Evolutionary conservation across 2,329 filamentous ascomycete species (phyloP), one percentile per base, ranked within the genome.

Genomic region (Botrytis medusae): DNA sequence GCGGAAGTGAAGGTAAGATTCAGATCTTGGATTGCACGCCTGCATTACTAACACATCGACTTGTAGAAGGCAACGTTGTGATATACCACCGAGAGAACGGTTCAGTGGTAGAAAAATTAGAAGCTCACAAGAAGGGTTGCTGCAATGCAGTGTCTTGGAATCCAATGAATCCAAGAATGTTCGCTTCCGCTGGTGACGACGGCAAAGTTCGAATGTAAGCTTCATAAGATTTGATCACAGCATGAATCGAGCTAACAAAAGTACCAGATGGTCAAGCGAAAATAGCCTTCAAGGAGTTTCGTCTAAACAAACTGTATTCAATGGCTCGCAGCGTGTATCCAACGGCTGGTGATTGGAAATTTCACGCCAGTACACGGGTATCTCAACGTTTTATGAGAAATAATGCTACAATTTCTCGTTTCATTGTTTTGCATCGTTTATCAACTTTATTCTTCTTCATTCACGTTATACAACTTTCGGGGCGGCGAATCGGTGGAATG

Each of bases 81-180:
- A 93, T 99, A 75, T 98, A 95, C 94, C 93, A 97, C 81, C 96
- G 94, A 82, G 91, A 91, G 73, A 93, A 92, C 51, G 94, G 93
- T 9, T 86, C 87, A 9, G 86, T 92, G 0, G 89, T 99, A 9
- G 93, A 94, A 79, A 91, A 89, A 65, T 85, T 98, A 4, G 87
- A 90, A 46, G 95, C 91, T 0, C 95, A 98, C 78, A 84, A 85
- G 10, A 87, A 88, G 20, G 91, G 94, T 48, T 91, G 89, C 74
- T 95, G 96, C 76, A 98, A 98, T 81, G 89, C 93, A 12, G 92
- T 97, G 54, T 88, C 92, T 34, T 99, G 96, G 95, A 96, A 95
- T 79, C 95, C 96, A 1, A 87, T 84, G 18, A 89, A 98, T 79
- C 90, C 93, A 1, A 89, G 89, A 75, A 91, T 98, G 85, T 93